A percentile compares a stretch with the other conserved stretches of the same genome.
phyloP scores from a whole-genome alignment of 257 asterid species.

The Solanum boliviense region DNA sequence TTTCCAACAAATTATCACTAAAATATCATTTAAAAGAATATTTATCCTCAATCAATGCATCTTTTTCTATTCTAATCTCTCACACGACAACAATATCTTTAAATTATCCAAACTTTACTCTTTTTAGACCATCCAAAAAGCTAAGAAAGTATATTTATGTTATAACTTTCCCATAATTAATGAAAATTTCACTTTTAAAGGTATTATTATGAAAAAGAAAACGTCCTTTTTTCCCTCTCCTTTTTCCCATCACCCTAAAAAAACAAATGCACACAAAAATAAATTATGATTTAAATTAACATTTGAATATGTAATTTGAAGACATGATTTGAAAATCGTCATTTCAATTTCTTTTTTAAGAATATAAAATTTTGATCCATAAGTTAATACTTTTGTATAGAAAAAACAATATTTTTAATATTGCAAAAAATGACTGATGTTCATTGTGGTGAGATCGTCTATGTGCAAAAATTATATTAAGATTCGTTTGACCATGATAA shows the following conservation, averaged over 20 bases:
- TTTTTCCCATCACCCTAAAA: neutral
- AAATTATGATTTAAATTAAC: neutral
- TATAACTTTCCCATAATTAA: neutral
- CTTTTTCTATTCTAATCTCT: neutral
- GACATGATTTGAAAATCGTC: neutral
- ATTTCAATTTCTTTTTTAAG: neutral
- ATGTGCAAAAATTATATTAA: neutral
- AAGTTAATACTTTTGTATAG: too few species aligned
- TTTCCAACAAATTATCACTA: neutral
- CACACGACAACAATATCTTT: neutral
- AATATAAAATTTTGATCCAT: neutral
- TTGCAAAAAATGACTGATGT: neutral
- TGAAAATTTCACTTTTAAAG: neutral
- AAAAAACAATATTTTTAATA: too few species aligned
- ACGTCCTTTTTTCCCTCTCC: neutral
- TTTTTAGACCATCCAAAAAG: neutral
- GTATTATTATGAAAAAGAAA: neutral
- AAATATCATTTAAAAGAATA: neutral
- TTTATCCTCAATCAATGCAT: neutral
- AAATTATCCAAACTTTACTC: neutral
- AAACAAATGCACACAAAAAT: neutral
- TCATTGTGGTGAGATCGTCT: too few species aligned
- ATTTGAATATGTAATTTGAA: too few species aligned
- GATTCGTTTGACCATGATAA: neutral
- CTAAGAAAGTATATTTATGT: neutral